Base-by-base conservation (phyloP, 495 filamentous ascomycete species). In the Penicillium diatomitis region DNA sequence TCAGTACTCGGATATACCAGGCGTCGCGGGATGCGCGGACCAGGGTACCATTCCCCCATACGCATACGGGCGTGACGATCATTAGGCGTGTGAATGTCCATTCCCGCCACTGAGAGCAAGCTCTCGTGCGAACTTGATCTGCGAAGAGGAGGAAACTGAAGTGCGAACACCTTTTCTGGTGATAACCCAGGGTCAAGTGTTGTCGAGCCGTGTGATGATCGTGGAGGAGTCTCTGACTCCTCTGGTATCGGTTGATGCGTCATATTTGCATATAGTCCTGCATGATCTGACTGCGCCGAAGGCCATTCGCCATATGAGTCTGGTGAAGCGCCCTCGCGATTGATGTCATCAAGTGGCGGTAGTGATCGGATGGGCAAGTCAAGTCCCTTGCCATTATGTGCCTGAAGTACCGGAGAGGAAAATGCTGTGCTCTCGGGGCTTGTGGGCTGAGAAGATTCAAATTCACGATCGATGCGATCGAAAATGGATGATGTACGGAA, bases 401-500 rank as follows among this genome's bases (percentile, higher is more conserved):
- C 62, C 9, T 55, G 67, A 34, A 65, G 60, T 3, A 66, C 31
- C 27, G 72, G 70, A 4, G 69, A 73, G 2, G 72, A 70, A n/a
- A 84, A 77, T 32, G 80, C 77, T 2, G 78, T 67, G 39, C 84
- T 82, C 0, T 84, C 85, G 0, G 90, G 88, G 29, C 87, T 94
- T 0, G 80, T 85, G 2, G 89, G 85, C 44, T 76, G 78, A 11
- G 78, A 89, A 54, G 72, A 79, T 42, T 81, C 78, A 20, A 69
- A 61, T 6, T 64, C 65, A 40, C 76, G 69, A 47, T 82, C 75
- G 20, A 72, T 62, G 5, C 80, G 73, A 56, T 96, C 90, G 56
- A 95, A 96, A 39, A 96, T 69, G 0, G 80, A 84, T 6, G 87
- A 85, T 20, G 81, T 81, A 9, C 83, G 78, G 58, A 82, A 83